A percentile compares a stretch with the other conserved stretches of the same genome.
These are phyloP conservation scores for Dicorynia guianensis DNA, from an alignment of 306 rosid species.

Conservation along the genomic window DNA sequence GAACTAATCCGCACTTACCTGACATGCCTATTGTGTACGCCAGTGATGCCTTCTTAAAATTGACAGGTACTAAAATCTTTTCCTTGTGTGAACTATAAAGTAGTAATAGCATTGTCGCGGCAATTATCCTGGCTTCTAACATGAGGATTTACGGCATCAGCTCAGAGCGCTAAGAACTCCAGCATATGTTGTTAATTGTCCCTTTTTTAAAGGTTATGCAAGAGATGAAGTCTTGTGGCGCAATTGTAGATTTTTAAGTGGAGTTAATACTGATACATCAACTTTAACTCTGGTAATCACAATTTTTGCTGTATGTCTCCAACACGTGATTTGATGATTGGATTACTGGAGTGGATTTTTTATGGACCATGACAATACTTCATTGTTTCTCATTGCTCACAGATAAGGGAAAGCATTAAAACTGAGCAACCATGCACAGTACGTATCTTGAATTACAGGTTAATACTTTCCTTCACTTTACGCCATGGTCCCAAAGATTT, in stretches of 20 bases:
- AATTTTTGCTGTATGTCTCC: neutral
- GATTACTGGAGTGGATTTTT: constrained; percentile 15
- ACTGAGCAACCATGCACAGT: constrained; percentile 82
- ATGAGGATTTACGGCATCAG: constrained; percentile 19
- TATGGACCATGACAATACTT: constrained; percentile 29
- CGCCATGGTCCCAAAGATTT: constrained; percentile 32
- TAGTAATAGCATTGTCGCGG: constrained; percentile 4
- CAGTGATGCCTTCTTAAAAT: constrained; percentile 84
- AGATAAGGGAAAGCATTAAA: constrained; percentile 83
- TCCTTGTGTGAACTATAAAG: constrained; percentile 12
- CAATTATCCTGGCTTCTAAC: constrained; percentile 35
- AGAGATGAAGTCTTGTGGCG: constrained; percentile 82
- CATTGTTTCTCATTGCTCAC: constrained; percentile 42
- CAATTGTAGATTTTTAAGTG: constrained; percentile 89
- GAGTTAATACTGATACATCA: constrained; percentile 68
- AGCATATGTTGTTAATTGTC: constrained; percentile 26
- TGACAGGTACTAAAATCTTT: constrained; percentile 71
- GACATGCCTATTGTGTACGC: constrained; percentile 95
- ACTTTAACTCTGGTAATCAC: constrained; percentile 62
- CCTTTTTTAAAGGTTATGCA: constrained; percentile 66
- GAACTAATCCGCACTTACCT: constrained; percentile 78
- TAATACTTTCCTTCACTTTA: constrained; percentile 51
- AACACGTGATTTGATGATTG: constrained; percentile 35
- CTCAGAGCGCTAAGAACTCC: neutral
- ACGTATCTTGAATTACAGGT: constrained; percentile 98